Conservation (phyloP, 164 flowering plant species). For the grape (Vitis vinifera) region DNA sequence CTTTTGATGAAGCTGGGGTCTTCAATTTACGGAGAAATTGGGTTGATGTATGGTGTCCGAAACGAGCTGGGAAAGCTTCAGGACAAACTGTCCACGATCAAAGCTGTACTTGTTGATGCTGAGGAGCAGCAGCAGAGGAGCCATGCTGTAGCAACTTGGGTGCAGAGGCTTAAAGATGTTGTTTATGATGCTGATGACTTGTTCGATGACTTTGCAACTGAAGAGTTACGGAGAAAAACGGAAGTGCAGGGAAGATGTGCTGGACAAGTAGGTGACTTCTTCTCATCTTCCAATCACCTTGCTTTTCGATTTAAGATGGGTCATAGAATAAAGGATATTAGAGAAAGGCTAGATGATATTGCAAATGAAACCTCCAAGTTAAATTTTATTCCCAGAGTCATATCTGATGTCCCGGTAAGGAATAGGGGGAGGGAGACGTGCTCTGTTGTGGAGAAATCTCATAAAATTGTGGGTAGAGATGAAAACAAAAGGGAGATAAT, state of each 20-base stretch:
- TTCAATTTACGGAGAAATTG: neutral
- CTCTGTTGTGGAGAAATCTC: neutral
- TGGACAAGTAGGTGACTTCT: slow-evolving; percentile 5
- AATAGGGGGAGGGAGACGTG: neutral
- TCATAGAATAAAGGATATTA: slow-evolving; percentile 17
- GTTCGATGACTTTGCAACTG: slow-evolving; percentile 13
- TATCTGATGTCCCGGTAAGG: neutral
- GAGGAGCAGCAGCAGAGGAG: slow-evolving; percentile 3
- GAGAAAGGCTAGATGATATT: slow-evolving; percentile 9
- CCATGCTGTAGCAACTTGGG: neutral
- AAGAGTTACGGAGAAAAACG: neutral
- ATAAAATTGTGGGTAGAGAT: slow-evolving; percentile 5
- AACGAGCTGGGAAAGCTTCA: slow-evolving; percentile 10
- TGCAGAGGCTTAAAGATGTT: slow-evolving; percentile 1
- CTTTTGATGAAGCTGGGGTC: neutral
- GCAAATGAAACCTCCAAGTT: neutral
- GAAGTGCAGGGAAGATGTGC: neutral
- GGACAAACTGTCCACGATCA: slow-evolving; percentile 2
- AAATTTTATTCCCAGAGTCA: too few relatives aligned
- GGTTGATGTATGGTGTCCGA: slow-evolving; percentile 9
- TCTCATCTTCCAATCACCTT: slow-evolving; percentile 8
- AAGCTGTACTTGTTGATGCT: slow-evolving; percentile 18
- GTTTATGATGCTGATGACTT: slow-evolving; percentile 16
- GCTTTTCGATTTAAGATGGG: slow-evolving; percentile 15
- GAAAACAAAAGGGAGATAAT: neutral